These are phyloP conservation scores for Aspergillus panamensis DNA, from an alignment of 495 filamentous ascomycete species.

Conservation along the genomic window DNA sequence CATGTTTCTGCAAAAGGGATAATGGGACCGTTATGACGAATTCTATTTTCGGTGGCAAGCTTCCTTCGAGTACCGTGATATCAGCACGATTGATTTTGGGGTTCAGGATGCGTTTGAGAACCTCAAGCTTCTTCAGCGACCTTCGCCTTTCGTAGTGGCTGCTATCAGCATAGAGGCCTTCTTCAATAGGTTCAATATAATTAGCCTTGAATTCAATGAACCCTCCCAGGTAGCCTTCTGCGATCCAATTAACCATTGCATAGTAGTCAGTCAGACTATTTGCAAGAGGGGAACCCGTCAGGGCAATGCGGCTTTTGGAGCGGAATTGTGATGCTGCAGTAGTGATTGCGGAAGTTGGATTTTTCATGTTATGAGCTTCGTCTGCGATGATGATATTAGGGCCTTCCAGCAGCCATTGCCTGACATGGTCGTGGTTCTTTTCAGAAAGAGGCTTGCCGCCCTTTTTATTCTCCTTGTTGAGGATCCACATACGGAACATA, in stretches of 20 bases:
- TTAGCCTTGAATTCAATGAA: slow-evolving; percentile 59
- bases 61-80: slow-evolving; percentile 58
- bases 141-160: slow-evolving; percentile 46
- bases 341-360: slow-evolving; percentile 49
- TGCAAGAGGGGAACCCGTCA: slow-evolving; percentile 82
- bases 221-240: slow-evolving; percentile 70
- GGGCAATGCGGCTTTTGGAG: slow-evolving; percentile 71
- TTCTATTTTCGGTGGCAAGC: slow-evolving; percentile 71
- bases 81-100: slow-evolving; percentile 79
- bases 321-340: slow-evolving; percentile 52
- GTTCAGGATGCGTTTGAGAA: slow-evolving; percentile 65
- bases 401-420: slow-evolving; percentile 48
- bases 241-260: slow-evolving; percentile 83
- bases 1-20: slow-evolving; percentile 58
- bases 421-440: slow-evolving; percentile 35
- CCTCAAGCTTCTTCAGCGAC: slow-evolving; percentile 61
- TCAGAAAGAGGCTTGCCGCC: slow-evolving; percentile 24
- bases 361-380: slow-evolving; percentile 82
- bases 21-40: slow-evolving; percentile 74
- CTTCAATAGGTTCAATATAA: slow-evolving; percentile 69
- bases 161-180: slow-evolving; percentile 67
- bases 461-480: slow-evolving; percentile 30
- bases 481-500: slow-evolving; percentile 54
- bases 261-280: slow-evolving; percentile 84
- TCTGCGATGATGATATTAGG: slow-evolving; percentile 82